phyloP scores from a whole-genome alignment of 1,139 yeast species.

The Yamadazyma triangularis region DNA sequence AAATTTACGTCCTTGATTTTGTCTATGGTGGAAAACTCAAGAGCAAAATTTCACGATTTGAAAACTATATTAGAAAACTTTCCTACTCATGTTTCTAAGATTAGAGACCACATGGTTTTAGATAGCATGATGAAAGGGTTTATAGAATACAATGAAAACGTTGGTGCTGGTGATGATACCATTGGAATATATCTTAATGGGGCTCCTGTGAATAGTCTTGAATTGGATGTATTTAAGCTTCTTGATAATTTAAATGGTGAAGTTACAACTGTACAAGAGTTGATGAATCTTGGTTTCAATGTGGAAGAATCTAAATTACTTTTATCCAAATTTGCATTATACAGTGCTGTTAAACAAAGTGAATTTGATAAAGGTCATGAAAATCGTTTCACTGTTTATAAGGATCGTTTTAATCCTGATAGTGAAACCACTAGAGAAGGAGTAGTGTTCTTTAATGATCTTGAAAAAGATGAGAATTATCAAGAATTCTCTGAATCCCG shows the following conservation, averaged over 20 bases:
- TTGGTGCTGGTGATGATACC: conserved; percentile 34
- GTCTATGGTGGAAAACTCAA: conserved; percentile 6
- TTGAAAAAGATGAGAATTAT: conserved; percentile 62
- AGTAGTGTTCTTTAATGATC: conserved; percentile 72
- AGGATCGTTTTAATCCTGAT: conserved; percentile 26
- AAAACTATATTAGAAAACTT: conserved; percentile 40
- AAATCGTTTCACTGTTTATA: conserved; percentile 33
- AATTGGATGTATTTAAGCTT: conserved; percentile 42
- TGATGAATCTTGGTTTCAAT: conserved; percentile 34
- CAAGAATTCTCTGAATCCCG: conserved; percentile 41
- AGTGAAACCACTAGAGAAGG: conserved; percentile 26
- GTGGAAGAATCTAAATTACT: conserved; percentile 32
- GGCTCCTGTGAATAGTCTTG: conserved; percentile 41
- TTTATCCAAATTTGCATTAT: conserved; percentile 42
- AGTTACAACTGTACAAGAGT: conserved; percentile 20
- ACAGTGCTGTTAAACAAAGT: conserved; percentile 30
- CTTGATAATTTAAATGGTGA: conserved; percentile 35
- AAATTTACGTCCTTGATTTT: conserved; percentile 45
- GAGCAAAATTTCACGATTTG: conserved; percentile 25
- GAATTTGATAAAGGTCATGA: conserved; percentile 38
- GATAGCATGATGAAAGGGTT: conserved; percentile 15
- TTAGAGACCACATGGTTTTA: conserved; percentile 3
- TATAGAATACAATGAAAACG: conserved; percentile 23
- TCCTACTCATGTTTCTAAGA: conserved; percentile 30
- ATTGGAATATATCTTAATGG: conserved; percentile 64